phyloP scores from a whole-genome alignment of 1,139 yeast species.

The Taphrina flavorubra region DNA sequence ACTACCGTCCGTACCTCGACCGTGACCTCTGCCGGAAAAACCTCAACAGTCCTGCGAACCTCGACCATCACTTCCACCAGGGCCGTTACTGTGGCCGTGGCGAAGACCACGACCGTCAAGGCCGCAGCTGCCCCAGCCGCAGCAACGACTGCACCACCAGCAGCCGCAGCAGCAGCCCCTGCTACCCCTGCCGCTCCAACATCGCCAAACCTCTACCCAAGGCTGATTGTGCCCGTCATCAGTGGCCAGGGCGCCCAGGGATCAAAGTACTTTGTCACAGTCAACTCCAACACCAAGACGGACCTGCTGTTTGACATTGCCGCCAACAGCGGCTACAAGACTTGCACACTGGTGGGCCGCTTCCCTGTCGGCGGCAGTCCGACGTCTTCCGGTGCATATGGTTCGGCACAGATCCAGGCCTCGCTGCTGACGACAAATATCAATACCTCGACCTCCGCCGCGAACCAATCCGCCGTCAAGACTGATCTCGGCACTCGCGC shows the following conservation, averaged over 20 bases:
- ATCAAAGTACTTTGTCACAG: conserved; percentile 5
- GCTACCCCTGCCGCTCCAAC: conserved; percentile 21
- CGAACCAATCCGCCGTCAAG: conserved; percentile 23
- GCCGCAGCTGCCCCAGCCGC: neutral
- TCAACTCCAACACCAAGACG: conserved; percentile 16
- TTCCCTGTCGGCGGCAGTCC: conserved; percentile 21
- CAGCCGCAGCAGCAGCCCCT: neutral
- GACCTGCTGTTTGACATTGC: conserved; percentile 17
- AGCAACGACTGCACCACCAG: neutral
- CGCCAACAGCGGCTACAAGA: conserved; percentile 15
- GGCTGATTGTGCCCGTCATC: conserved; percentile 26
- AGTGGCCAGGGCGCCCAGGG: conserved; percentile 21
- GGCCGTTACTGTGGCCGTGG: neutral
- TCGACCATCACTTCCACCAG: conserved; percentile 4
- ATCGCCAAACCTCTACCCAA: conserved; percentile 17
- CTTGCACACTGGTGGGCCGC: conserved; percentile 18
- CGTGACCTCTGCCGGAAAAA: conserved; percentile 5
- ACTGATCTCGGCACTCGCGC: conserved; percentile 25
- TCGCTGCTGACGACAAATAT: conserved; percentile 16
- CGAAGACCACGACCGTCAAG: conserved; percentile 6
- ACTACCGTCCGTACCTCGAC: neutral
- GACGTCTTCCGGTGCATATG: conserved; percentile 20
- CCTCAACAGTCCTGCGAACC: neutral
- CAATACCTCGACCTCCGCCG: conserved; percentile 11
- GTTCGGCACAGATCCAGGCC: conserved; percentile 26